Percentiles rank a stretch among this genome's conserved stretches.
phyloP scores from a whole-genome alignment of 176 grass and related monocot genomes.

The Hordeum marinum region DNA sequence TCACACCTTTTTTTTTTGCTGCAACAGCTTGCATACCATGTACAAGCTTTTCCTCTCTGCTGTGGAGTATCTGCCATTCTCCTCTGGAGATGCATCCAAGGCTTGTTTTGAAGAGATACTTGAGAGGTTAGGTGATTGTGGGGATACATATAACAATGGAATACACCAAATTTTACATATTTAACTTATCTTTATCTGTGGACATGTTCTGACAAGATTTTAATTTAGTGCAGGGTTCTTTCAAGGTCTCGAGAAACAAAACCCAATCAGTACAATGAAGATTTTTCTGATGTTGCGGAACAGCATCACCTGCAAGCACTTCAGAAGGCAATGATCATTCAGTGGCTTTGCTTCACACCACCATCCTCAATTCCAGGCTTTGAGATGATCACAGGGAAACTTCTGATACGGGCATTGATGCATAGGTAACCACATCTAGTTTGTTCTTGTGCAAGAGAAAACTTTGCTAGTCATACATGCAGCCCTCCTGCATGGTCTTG shows the following conservation, averaged over 20 bases:
- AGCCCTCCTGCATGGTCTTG: neutral
- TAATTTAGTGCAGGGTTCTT: constrained; percentile 63
- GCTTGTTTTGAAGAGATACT: constrained; percentile 94
- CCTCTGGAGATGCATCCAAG: constrained; percentile 52
- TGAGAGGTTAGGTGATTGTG: constrained; percentile 63
- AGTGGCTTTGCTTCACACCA: constrained; percentile 96
- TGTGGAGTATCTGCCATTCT: constrained; percentile 91
- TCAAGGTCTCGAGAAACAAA: constrained; percentile 78
- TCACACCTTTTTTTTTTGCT: constrained; percentile 10
- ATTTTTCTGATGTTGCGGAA: constrained; percentile 68
- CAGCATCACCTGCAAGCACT: constrained; percentile 80
- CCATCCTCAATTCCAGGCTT: constrained; percentile 71
- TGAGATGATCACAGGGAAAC: constrained; percentile 68
- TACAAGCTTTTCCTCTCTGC: constrained; percentile 90
- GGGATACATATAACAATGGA: neutral
- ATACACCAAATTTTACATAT: neutral
- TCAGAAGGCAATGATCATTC: constrained; percentile 94
- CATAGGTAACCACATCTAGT: constrained; percentile 56
- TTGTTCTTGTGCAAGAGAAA: constrained; percentile 22
- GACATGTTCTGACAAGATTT: neutral
- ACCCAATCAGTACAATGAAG: constrained; percentile 41
- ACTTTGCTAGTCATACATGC: neutral
- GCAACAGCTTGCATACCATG: constrained; percentile 71
- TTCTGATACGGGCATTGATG: constrained; percentile 81
- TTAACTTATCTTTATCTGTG: constrained; percentile 1